Base-by-base conservation (phyloP, 2,329 filamentous ascomycete genomes). In the Fusarium scirpi region DNA sequence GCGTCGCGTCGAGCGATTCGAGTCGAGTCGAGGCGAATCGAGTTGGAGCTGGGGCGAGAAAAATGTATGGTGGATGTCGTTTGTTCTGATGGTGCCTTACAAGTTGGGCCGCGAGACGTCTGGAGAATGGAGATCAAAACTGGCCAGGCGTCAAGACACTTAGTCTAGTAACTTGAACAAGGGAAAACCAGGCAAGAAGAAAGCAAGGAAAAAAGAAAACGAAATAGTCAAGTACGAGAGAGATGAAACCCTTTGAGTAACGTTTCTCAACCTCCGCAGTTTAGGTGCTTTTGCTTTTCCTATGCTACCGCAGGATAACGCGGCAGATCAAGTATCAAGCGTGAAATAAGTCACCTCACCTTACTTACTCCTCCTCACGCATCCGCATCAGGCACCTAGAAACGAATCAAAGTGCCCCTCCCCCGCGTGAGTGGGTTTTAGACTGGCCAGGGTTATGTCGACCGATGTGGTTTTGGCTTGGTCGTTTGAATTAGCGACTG, bases 61-160 rank as follows among this genome's bases (percentile, higher is more conserved):
- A 40, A 73, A 62, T 55, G 70, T 53, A 59, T 53, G 46, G 62
- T 65, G 62, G 48, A 54, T 65, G 62, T 65, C 52, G 51, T 58
- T 44, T 30, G 34, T 32, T 62, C 63, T 67, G 24, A 53, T 43
- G 63, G 44, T 71, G 74, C 72, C 74, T 74, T 69, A 67, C 60
- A 64, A 75, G 65, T 76, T 75, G 72, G 74, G 74, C 72, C 69
- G 74, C 74, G 63, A 74, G 67, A 65, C 53, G 48, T 55, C 55
- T 62, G 24, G 41, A 52, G 53, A 44, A 52, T 53, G 40, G 47
- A 22, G 51, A 30, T 63, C 49, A 30, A 64, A 60, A 40, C 48
- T 46, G 38, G 62, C 46, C 43, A 60, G 46, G 57, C 41, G 52
- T 57, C 44, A 69, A 57, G 48, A 32, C 40, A 62, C 62, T 61